phyloP scores from a whole-genome alignment of 2,329 filamentous ascomycete genomes.

The Xylaria sp. region DNA sequence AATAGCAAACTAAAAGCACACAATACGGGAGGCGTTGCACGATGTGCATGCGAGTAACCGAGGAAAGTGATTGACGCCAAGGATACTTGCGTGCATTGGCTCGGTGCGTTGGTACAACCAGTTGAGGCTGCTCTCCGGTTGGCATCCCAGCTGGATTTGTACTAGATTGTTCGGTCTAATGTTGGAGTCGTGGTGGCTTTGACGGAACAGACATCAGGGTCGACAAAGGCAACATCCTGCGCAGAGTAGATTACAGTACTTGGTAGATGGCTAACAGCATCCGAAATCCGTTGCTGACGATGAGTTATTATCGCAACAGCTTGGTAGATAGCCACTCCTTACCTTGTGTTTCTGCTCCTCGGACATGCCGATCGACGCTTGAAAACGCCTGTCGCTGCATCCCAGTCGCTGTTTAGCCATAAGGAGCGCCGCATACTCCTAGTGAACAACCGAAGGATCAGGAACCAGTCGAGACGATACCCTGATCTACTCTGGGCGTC shows the following conservation, averaged over 20 bases:
- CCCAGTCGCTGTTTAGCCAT: constrained; percentile 20
- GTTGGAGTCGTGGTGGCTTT: neutral
- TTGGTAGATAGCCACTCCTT: neutral
- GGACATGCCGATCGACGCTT: constrained; percentile 11
- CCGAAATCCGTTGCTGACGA: constrained; percentile 10
- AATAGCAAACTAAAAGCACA: neutral
- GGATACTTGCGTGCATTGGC: neutral
- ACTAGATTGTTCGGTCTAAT: constrained; percentile 7
- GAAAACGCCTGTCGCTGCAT: neutral
- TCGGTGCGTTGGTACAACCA: neutral
- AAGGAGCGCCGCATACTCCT: constrained; percentile 11
- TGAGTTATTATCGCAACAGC: constrained; percentile 8
- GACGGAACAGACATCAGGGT: neutral
- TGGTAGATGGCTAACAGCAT: neutral
- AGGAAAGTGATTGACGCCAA: neutral
- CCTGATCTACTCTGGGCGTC: neutral
- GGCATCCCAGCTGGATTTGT: neutral
- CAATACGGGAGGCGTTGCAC: neutral
- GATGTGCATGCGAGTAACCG: neutral
- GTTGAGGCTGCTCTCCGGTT: neutral
- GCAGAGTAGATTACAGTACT: too few species aligned
- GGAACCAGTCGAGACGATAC: constrained; percentile 9
- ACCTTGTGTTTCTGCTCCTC: neutral
- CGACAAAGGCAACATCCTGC: too few species aligned
- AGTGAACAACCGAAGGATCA: constrained; percentile 10